Evolutionary conservation across 78 protist genomes (phyloP).

Genomic region (Dictyostelium firmibasis): DNA sequence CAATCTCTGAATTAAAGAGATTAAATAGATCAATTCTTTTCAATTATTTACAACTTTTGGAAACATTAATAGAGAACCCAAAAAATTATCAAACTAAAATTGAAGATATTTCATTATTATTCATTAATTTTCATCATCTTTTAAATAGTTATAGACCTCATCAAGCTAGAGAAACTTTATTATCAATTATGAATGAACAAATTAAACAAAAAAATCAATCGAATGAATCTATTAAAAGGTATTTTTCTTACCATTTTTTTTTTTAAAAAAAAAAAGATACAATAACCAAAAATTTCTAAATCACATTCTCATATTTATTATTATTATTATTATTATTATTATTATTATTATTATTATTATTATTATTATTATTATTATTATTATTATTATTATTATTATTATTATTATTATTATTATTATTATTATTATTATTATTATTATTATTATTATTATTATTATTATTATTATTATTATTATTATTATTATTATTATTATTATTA

Average conservation of each 20-base stretch:
- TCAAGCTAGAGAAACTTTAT: conserved; percentile 67
- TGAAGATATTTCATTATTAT: conserved; percentile 47
- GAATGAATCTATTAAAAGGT: conserved; percentile 30
- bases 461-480: too few relatives aligned
- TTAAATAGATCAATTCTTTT: conserved; percentile 60
- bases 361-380: too few relatives aligned
- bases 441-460: too few relatives aligned
- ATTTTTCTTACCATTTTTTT: background rate
- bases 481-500: too few relatives aligned
- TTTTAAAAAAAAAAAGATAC: background rate
- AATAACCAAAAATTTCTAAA: too few relatives aligned
- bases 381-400: too few relatives aligned
- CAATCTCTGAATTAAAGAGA: conserved; percentile 49
- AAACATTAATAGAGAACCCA: conserved; percentile 52
- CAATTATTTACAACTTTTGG: conserved; percentile 68
- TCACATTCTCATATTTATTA: too few relatives aligned
- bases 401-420: too few relatives aligned
- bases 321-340: too few relatives aligned
- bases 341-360: too few relatives aligned
- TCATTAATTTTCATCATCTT: conserved; percentile 66
- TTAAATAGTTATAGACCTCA: conserved; percentile 77
- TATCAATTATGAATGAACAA: conserved; percentile 64
- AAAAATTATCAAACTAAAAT: conserved; percentile 18
- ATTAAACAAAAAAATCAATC: conserved; percentile 37
- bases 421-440: too few relatives aligned